These are phyloP conservation scores for Cladophialophora carrionii DNA, from an alignment of 2,329 filamentous ascomycete genomes.

Conservation along the genomic window DNA sequence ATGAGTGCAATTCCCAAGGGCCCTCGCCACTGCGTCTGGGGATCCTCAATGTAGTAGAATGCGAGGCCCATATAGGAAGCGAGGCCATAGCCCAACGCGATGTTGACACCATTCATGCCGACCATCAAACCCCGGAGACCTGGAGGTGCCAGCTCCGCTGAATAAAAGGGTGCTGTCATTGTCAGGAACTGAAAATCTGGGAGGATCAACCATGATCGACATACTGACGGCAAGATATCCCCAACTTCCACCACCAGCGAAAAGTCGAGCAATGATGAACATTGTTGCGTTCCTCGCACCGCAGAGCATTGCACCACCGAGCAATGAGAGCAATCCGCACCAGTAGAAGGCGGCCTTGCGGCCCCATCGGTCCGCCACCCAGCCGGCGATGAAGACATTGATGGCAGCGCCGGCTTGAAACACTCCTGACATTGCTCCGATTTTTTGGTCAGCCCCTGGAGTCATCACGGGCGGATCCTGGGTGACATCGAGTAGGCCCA, in stretches of 20 bases:
- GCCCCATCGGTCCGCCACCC: constrained; percentile 53
- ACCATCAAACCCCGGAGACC: constrained; percentile 33
- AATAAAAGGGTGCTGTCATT: constrained; percentile 22
- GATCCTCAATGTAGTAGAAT: constrained; percentile 26
- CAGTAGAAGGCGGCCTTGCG: constrained; percentile 55
- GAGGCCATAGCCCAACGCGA: constrained; percentile 30
- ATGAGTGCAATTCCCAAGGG: constrained; percentile 30
- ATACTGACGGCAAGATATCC: constrained; percentile 28
- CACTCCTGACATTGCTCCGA: constrained; percentile 29
- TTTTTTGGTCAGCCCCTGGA: constrained; percentile 19
- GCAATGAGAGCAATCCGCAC: constrained; percentile 23
- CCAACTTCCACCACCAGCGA: constrained; percentile 28
- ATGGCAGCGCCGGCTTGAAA: constrained; percentile 29
- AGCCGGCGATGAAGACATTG: constrained; percentile 31
- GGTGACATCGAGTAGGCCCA: constrained; percentile 17
- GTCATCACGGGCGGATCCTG: constrained; percentile 2
- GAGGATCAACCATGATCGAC: not conserved
- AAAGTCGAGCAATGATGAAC: constrained; percentile 31
- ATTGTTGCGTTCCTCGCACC: constrained; percentile 21
- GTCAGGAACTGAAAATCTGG: not conserved
- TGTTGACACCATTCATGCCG: constrained; percentile 32
- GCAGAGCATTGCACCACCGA: constrained; percentile 26
- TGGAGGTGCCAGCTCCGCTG: constrained; percentile 33
- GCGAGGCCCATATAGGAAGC: constrained; percentile 32
- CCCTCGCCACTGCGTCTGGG: constrained; percentile 28